Evolutionary conservation across 1,284 basidiomycete genomes (phyloP), one percentile per base, ranked within the genome.

Genomic region (Ceratobasidium papillatum): DNA sequence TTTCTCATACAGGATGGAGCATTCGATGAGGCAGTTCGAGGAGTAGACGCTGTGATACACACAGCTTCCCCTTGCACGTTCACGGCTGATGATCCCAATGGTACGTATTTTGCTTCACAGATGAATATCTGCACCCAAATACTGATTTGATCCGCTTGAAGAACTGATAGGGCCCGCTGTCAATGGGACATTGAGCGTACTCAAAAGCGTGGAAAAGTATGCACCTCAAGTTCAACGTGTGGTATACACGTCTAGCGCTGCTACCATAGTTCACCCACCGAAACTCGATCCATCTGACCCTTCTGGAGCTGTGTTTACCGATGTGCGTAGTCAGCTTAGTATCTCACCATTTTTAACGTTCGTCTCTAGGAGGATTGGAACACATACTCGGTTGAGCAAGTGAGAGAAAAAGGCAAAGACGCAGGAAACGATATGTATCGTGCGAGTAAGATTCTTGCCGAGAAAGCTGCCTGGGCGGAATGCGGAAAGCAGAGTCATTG

Each of bases 391-490:
- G 81, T 87, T n/a, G 80, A 84, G 27, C 82, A 86, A 59, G 84
- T 90, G n/a, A 84, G 87, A 78, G 81, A 86, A 76, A 84, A 87
- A 66, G 89, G 90, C 14, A 80, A 80, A 22, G 84, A 85, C 17
- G 86, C 89, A 0, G 77, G 78, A 0, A 74, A 80, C 7, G 80
- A 82, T 54, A 88, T 87, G 79, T 92, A 91, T 79, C 81, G 84
- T 54, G 87, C 86, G 17, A 87, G 86, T 30, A 94, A 94, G 84
- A 88, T 87, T 3, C 82, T 94, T 1, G 91, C 92, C 0, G 93
- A 95, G 79, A 79, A 81, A 83, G 85, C 85, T 27, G 87, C 87
- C 4, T 89, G 87, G 88, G 84, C 87, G 52, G 90, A 90, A 73
- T 83, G 87, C 74, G 84, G 88, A 69, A 83, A 87, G 74, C 81